Percentiles rank a stretch among this genome's conserved stretches.
Conservation (phyloP, 306 rosid species). For the Prunus kanzakura region DNA sequence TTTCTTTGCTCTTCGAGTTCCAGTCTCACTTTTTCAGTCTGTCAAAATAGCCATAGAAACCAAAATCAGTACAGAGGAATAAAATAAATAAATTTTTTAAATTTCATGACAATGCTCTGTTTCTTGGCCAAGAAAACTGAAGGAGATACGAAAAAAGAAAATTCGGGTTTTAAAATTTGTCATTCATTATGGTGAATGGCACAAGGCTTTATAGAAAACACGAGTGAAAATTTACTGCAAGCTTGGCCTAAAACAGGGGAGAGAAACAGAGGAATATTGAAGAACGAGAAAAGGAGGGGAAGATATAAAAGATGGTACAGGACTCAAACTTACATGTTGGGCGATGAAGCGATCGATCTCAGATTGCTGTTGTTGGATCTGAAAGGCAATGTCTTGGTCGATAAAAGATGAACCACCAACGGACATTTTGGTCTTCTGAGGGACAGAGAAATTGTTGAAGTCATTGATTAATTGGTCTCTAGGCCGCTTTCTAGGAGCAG, state of each 20-base stretch:
- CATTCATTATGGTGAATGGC: not conserved
- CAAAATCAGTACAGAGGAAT: not conserved
- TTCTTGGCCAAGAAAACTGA: not conserved
- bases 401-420: conserved; percentile 16
- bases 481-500: conserved; percentile 37
- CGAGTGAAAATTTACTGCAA: not conserved
- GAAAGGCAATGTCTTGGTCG: conserved; percentile 25
- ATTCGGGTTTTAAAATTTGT: not conserved
- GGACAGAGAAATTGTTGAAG: conserved; percentile 3
- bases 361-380: conserved; percentile 34
- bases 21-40: conserved; percentile 72
- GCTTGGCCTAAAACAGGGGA: not conserved
- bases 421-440: conserved; percentile 16
- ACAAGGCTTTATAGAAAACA: not conserved
- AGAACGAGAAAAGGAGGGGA: too few relatives aligned
- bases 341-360: conserved; percentile 43
- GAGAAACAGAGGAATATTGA: not conserved
- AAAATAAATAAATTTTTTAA: not conserved
- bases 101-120: not conserved
- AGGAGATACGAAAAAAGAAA: not conserved
- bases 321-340: conserved; percentile 30
- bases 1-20: conserved; percentile 51
- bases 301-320: too few relatives aligned
- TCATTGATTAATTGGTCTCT: conserved; percentile 24
- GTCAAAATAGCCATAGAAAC: conserved; percentile 1